Conservation (phyloP, 495 filamentous ascomycete genomes). For the Corynascus novoguineensis region DNA sequence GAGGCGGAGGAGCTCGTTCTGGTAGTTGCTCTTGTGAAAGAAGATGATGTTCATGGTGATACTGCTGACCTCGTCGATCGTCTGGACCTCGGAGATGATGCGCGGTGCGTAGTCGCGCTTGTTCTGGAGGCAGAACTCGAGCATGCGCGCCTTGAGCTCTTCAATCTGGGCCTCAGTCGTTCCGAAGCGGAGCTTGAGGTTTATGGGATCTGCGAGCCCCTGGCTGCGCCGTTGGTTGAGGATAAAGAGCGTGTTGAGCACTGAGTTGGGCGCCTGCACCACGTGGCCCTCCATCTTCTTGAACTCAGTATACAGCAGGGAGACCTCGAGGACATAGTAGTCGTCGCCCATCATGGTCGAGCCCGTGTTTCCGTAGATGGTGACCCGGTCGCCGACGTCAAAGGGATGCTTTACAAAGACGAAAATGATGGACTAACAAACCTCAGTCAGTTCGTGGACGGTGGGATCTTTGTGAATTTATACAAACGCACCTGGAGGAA, state of each 20-base stretch:
- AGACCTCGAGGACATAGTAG: conserved; percentile 93
- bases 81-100: conserved; percentile 82
- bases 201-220: conserved; percentile 79
- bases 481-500: conserved; percentile 52
- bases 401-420: conserved; percentile 98
- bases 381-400: conserved; percentile 91
- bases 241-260: conserved; percentile 88
- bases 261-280: conserved; percentile 91
- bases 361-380: conserved; percentile 86
- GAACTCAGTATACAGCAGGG: conserved; percentile 93
- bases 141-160: conserved; percentile 70
- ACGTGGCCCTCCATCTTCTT: conserved; percentile 97
- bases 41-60: conserved; percentile 93
- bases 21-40: conserved; percentile 90
- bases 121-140: conserved; percentile 78
- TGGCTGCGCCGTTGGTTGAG: conserved; percentile 91
- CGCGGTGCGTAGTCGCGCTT: conserved; percentile 89
- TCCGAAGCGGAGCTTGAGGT: conserved; percentile 80
- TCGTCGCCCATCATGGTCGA: conserved; percentile 72
- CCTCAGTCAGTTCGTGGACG: conserved; percentile 17
- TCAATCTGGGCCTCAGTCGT: conserved; percentile 85
- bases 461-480: not conserved
- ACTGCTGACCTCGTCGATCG: conserved; percentile 49
- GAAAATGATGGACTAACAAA: conserved; percentile 84
- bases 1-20: conserved; percentile 88